Evolutionary conservation across 768 basidiomycete species (phyloP).

Genomic region (Podaxis sp.): DNA sequence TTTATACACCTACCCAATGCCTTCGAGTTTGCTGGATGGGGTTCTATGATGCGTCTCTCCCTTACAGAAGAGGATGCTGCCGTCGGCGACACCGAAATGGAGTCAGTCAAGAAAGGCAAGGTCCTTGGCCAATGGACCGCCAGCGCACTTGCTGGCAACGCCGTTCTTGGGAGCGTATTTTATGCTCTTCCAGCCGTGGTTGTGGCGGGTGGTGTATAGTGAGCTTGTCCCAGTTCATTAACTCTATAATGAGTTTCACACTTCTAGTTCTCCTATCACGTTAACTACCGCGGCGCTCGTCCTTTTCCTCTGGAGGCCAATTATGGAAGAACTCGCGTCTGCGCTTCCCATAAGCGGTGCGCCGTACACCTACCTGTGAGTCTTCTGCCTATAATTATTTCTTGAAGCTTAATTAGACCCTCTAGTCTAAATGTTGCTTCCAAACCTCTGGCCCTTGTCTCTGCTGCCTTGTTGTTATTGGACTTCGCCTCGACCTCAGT

Average conservation of each 20-base stretch:
- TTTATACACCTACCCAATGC: conserved; percentile 60
- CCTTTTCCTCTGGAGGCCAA: conserved; percentile 69
- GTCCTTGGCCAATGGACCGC: conserved; percentile 64
- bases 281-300: conserved; percentile 60
- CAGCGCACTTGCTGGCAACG: conserved; percentile 65
- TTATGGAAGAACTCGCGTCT: conserved; percentile 71
- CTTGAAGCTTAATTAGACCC: background rate
- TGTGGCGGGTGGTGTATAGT: conserved; percentile 63
- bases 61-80: conserved; percentile 42
- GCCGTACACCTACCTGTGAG: conserved; percentile 68
- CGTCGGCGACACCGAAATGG: conserved; percentile 30
- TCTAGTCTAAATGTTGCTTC: conserved; percentile 61
- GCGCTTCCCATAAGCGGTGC: conserved; percentile 70
- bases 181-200: conserved; percentile 69
- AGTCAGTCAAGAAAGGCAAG: conserved; percentile 28
- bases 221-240: conserved; percentile 22
- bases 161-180: conserved; percentile 65
- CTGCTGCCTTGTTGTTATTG: conserved; percentile 64
- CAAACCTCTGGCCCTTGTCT: conserved; percentile 61
- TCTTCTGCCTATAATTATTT: background rate
- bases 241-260: background rate
- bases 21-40: conserved; percentile 77
- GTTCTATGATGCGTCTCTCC: conserved; percentile 45
- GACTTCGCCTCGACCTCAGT: conserved; percentile 70
- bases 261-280: conserved; percentile 62